These are phyloP conservation scores for Linum trigynum DNA, from an alignment of 345 rosid genomes.

Conservation along the genomic window DNA sequence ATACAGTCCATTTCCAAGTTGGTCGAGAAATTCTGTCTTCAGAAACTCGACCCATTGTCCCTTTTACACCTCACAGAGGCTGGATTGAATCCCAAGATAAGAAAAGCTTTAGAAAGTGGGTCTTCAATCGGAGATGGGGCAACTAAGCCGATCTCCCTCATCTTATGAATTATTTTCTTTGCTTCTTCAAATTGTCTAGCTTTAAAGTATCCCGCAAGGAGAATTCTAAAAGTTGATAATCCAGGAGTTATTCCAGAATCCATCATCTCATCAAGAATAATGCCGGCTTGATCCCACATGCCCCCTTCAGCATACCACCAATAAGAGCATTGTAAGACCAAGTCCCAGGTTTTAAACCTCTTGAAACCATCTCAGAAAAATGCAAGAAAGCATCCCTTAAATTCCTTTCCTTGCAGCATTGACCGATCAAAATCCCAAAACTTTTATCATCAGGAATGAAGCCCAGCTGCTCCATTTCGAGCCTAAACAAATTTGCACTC, in stretches of 20 bases:
- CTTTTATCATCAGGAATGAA: conserved; percentile 50
- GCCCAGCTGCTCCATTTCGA: conserved; percentile 45
- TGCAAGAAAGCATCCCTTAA: conserved; percentile 36
- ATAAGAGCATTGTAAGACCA: conserved; percentile 48
- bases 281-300: conserved; percentile 39
- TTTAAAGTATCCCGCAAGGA: conserved; percentile 65
- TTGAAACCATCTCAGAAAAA: conserved; percentile 42
- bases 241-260: conserved; percentile 30
- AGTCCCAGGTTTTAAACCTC: conserved; percentile 44
- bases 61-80: conserved; percentile 55
- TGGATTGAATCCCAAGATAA: conserved; percentile 47
- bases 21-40: conserved; percentile 65
- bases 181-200: conserved; percentile 62
- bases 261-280: conserved; percentile 53
- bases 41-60: conserved; percentile 44
- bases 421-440: conserved; percentile 61
- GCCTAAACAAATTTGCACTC: conserved; percentile 46
- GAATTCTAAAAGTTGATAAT: conserved; percentile 39
- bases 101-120: conserved; percentile 51
- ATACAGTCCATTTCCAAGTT: conserved; percentile 75
- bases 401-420: conserved; percentile 57
- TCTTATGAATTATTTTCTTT: conserved; percentile 35
- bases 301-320: conserved; percentile 47
- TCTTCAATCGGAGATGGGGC: conserved; percentile 41
- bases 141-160: conserved; percentile 42